Evolutionary conservation across 2,329 filamentous ascomycete species (phyloP), one percentile per base, ranked within the genome.

Genomic region (Neonectria coccinea): DNA sequence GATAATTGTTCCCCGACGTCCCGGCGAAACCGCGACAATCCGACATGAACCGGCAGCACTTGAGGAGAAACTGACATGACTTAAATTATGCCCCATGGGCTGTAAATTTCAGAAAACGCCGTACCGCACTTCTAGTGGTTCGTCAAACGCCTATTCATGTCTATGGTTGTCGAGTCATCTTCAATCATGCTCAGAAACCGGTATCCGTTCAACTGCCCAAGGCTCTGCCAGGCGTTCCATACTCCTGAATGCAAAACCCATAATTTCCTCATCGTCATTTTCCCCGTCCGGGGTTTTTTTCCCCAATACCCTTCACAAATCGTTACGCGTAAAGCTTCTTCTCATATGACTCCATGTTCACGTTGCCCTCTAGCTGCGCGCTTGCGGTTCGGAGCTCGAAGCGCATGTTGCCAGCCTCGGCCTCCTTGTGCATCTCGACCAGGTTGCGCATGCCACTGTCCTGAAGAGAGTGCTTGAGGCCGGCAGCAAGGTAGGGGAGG

Each of bases 331-430:
- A 99, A 72, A 99, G 91, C 88, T 98, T 99, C 92, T 99, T 99
- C 86, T 98, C 96, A 79, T 97, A 98, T 79, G 93, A 95, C 85
- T 98, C 94, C 87, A 99, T 94, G 84, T 98, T 97, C 67, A 99
- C 94, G 78, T 95, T 96, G 70, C 96, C 96, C 86, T 99, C 96
- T 64, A 97, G 87, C 87, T 97, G 94, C 55, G 96, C 96, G 80
- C 94, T 97, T 65, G 94, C 92, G 66, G 94, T 98, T 74, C 96
- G 88, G 76, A 98, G 86, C 86, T 99, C 96, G 78, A 99, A 99
- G 75, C 96, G 89, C 59, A 97, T 90, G 54, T 83, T 88, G 66
- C 94, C 93, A 33, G 88, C 85, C 70, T 84, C 82, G 29, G 97
- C 94, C 71, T 87, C 87, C 68, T 91, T 82, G 79, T 95, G 93